Conservation (phyloP, 2,329 filamentous ascomycete genomes). For the Aureobasidium uvarum region DNA sequence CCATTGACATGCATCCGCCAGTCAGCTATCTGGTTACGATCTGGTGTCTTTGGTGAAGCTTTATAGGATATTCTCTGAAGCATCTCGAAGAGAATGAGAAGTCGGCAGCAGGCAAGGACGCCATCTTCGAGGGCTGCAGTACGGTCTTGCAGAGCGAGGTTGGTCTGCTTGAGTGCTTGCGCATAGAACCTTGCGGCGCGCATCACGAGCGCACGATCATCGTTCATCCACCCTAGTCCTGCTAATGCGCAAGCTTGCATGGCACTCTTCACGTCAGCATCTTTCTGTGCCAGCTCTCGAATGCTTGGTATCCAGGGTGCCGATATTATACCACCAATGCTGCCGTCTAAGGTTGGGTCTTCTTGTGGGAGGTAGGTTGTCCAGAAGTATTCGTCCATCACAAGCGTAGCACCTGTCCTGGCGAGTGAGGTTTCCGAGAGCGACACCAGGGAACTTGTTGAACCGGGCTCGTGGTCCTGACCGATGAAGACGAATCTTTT, state of each 20-base stretch:
- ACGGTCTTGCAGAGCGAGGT: not conserved
- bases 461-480: not conserved
- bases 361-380: slow-evolving; percentile 8
- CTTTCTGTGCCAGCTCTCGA: not conserved
- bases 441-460: not conserved
- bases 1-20: slow-evolving; percentile 15
- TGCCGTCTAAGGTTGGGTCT: not conserved
- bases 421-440: not conserved
- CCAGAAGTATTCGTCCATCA: slow-evolving; percentile 7
- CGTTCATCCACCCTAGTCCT: slow-evolving; percentile 7
- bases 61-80: not conserved
- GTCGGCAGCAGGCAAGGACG: slow-evolving; percentile 6
- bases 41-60: not conserved
- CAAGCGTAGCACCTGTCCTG: not conserved
- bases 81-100: slow-evolving; percentile 7
- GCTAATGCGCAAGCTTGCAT: slow-evolving; percentile 10
- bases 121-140: not conserved
- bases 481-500: not conserved
- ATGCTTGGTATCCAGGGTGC: slow-evolving; percentile 8
- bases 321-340: slow-evolving; percentile 1
- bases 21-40: not conserved
- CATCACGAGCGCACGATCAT: not conserved
- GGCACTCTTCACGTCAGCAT: not conserved
- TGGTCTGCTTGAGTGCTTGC: slow-evolving; percentile 7
- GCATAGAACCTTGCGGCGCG: not conserved